Base-by-base conservation (phyloP, 2,329 filamentous ascomycete genomes). In the Emericellopsis cladophorae region DNA sequence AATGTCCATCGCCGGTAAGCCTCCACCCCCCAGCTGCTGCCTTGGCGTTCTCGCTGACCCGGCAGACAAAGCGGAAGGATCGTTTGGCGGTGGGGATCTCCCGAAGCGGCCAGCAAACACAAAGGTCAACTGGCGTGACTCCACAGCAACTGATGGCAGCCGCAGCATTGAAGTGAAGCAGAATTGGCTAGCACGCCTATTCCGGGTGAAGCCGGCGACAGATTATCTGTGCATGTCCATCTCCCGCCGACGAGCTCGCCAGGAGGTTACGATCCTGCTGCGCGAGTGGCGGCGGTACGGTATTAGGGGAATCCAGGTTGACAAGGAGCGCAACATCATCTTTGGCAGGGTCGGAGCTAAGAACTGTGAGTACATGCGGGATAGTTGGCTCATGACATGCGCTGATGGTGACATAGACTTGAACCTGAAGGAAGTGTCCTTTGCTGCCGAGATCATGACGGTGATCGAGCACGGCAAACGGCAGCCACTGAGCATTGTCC, bases 161-260 rank as follows among this genome's bases (percentile, higher is more conserved):
- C 70, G 71, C 42, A 71, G 70, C 59, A 83, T 74, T 52, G 79
- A 78, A 46, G 72, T 77, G 24, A 81, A 79, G 54, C 80, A 87
- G 53, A 94, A 83, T 50, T 95, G 90, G 89, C 74, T 96, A 40
- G 82, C 86, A 24, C 83, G 86, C 14, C 76, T 96, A 36, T 86
- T 96, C 65, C 79, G 87, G 42, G 81, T 95, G 54, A 95, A 92
- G 57, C 90, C 90, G 2, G 84, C 81, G 1, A 81, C 69, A 14
- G 76, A 77, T 47, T 72, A 84, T 23, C 61, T 95, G 14, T 92
- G 87, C 56, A 80, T 95, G 56, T 72, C 71, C 4, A 70, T 87
- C 21, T 76, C 81, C 23, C 56, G 62, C 5, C 81, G 82, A 50
- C 70, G 79, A 44, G 83, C 82, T 35, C 78, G 87, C 35, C 82